Evolutionary conservation across 208 protist genomes (phyloP), one percentile per base, ranked within the genome.

Genomic region (Leptomonas pyrrhocoris): DNA sequence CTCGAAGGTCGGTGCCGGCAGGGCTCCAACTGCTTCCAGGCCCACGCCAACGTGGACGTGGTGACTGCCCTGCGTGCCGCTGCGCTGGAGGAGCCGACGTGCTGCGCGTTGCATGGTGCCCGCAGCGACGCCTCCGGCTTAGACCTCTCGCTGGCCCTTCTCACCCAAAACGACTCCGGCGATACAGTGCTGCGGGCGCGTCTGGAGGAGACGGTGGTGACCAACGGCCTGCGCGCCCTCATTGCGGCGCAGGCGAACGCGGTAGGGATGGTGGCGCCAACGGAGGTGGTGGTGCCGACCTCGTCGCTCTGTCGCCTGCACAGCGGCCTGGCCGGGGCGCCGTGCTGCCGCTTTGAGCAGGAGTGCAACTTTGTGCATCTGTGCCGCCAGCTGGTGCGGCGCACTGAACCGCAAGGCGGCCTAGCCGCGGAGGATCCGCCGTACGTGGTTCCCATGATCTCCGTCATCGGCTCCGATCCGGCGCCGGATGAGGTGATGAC

Each of bases 331-430:
- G 75, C 69, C 23, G 83, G 85, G 1, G 46, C 63, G 30, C 77
- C 75, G 54, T 94, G 90, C 71, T 95, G 90, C 64, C 87, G 90
- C 34, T 95, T 94, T 54, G 85, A 82, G 45, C 69, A 73, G n/a
- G 81, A 92, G 30, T 95, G 90, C 76, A 90, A 88, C 42, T 95
- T 94, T 68, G 79, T 95, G 31, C 90, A 95, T 77, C 16, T 95
- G 25, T 95, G 90, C 61, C 79, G 84, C n/a, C 73, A 86, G 28
- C 31, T 84, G 1, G 36, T 72, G 58, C 28, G 38, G 16, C 40
- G 46, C 18, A 77, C 68, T 18, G 64, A 60, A 36, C 56, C 68
- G 56, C 63, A 48, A 15, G 46, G 51, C 38, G 50, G 49, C 30
- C 40, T 55, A 19, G 58, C 21, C n/a, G 68, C 54, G 15, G 72